These are phyloP conservation scores for Lecanicillium sp. DNA, from an alignment of 2,329 filamentous ascomycete genomes.

Conservation along the genomic window DNA sequence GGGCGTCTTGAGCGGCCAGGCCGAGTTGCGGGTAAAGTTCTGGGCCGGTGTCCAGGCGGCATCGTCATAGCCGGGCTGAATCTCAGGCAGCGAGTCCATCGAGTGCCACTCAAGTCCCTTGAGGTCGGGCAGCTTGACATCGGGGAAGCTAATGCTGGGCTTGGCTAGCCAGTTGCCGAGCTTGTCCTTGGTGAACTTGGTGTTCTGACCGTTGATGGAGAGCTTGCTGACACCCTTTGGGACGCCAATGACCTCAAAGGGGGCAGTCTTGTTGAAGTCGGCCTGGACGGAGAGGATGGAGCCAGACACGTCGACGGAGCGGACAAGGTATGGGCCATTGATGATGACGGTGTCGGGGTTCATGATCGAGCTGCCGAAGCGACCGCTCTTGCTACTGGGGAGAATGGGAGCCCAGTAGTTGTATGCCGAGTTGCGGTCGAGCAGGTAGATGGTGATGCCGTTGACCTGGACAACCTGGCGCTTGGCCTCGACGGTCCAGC, in stretches of 20 bases:
- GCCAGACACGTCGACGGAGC: conserved; percentile 48
- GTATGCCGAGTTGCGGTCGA: conserved; percentile 54
- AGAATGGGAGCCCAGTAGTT: conserved; percentile 57
- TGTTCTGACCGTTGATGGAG: conserved; percentile 28
- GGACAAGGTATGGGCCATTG: conserved; percentile 54
- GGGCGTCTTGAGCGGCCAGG: conserved; percentile 46
- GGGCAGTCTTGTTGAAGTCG: conserved; percentile 61
- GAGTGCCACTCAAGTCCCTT: conserved; percentile 9
- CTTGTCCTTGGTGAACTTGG: conserved; percentile 28
- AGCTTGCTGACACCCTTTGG: conserved; percentile 39
- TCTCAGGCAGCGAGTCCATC: conserved; percentile 19
- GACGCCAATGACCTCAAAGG: conserved; percentile 59
- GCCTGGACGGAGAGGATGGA: conserved; percentile 54
- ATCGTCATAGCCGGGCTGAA: conserved; percentile 28
- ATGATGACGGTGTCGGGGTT: conserved; percentile 41
- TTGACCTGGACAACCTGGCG: conserved; percentile 3
- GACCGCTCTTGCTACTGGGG: conserved; percentile 20
- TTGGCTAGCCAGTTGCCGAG: conserved; percentile 36
- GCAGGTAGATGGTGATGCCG: conserved; percentile 6
- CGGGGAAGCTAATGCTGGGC: conserved; percentile 3
- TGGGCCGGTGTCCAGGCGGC: conserved; percentile 37
- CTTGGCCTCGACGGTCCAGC: conserved; percentile 3
- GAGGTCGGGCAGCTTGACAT: conserved; percentile 3
- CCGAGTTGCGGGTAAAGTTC: conserved; percentile 21
- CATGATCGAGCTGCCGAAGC: conserved; percentile 18